Base-by-base conservation (phyloP, 2,329 filamentous ascomycete genomes). In the Sclerotinia sclerotiorum region DNA sequence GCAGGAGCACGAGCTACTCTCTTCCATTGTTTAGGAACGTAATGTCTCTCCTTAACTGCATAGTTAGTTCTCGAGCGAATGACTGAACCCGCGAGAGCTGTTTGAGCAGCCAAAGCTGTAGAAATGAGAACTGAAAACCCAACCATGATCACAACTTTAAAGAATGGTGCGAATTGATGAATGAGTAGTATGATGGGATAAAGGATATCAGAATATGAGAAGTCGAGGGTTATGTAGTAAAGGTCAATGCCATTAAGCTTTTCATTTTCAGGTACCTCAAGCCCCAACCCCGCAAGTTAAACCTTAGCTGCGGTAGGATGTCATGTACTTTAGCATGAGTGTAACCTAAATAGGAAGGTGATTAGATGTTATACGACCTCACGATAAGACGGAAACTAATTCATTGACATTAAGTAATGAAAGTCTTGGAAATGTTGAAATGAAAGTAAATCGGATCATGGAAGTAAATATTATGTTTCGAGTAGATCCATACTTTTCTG, bases 21-120 rank as follows among this genome's bases (percentile, higher is more conserved):
- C 11, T 77, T 80, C 86, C 85, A 88, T 66, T 78, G 78, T 42
- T 77, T 76, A 8, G 86, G 85, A 15, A 84, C 82, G 71, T 77
- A 72, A 74, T 88, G 85, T 21, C 79, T 80, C 69, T 88, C 85
- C 77, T 88, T 88, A 71, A 88, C 79, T 8, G 77, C 77, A 74
- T 85, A 86, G 1, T 79, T 51, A 5, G 70, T 35, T 65, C 67
- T 63, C 21, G 67, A 68, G n/a, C 61, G 67, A 46, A 68, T 58
- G 5, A 57, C 60, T 67, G 64, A 68, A 24, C 61, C n/a, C 5
- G 58, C 46, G 15, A 66, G 46, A 49, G 61, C 39, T 52, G 55
- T 68, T 56, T 61, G 66, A 65, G 61, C 67, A 52, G 66, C 65
- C 39, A 67, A 65, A 69, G 61, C 67, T 42, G 61, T 55, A 49